Percentiles rank a stretch among this genome's conserved stretches.
Evolutionary conservation across 139 green algal genomes (phyloP).

Genomic region (Desmodesmus armatus): DNA sequence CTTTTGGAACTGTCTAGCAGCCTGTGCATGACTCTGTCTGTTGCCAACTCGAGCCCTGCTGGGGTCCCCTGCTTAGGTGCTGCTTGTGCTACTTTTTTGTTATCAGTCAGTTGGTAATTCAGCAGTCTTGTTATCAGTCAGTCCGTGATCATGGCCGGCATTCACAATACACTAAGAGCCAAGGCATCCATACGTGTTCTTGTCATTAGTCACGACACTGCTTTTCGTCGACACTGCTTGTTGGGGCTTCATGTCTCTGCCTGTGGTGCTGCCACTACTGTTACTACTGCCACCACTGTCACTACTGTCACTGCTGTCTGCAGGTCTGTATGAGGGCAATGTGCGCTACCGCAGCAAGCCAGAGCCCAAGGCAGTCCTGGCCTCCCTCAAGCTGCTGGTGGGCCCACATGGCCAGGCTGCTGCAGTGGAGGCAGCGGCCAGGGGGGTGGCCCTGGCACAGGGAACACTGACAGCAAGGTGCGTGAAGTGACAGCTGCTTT

Average conservation of each 20-base stretch:
- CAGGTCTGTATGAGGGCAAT: conserved; percentile 11
- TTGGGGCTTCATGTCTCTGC: no score
- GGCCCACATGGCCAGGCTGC: not conserved
- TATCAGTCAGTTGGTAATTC: no score
- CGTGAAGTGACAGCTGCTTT: no score
- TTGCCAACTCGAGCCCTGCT: not conserved
- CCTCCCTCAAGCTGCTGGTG: not conserved
- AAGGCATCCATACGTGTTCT: no score
- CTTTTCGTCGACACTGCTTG: no score
- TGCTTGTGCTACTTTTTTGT: no score
- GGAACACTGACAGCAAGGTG: conserved; percentile 12
- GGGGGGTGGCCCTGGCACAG: not conserved
- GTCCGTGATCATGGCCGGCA: no score
- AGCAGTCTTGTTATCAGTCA: no score
- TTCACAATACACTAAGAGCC: no score
- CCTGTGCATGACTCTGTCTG: not conserved
- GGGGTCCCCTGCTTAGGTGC: not conserved
- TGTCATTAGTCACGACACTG: no score
- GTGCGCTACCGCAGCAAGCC: conserved; percentile 32
- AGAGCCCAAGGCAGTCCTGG: not conserved
- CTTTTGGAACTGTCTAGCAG: not conserved
- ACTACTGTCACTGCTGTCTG: not conserved
- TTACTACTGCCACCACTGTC: not conserved
- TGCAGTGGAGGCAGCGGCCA: not conserved
- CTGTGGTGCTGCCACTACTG: not conserved